phyloP scores from a whole-genome alignment of 1,284 basidiomycete genomes.

The Taiwanofungus camphoratus region DNA sequence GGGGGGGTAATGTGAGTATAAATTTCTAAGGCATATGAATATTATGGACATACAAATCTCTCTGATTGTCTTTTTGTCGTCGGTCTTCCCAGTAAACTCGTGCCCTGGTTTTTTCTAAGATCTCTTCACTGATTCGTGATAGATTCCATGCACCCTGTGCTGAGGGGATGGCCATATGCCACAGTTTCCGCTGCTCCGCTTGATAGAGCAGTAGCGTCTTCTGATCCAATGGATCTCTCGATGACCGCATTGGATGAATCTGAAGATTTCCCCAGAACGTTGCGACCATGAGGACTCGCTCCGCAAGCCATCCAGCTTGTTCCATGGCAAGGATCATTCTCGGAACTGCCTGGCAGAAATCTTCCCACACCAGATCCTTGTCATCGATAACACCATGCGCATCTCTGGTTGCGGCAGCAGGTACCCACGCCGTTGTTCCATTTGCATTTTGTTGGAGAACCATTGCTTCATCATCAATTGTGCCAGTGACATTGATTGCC shows the following conservation, averaged over 20 bases:
- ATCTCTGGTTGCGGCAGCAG: not conserved
- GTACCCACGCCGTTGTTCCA: not conserved
- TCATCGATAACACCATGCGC: not conserved
- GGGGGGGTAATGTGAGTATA: no score
- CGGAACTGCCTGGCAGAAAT: not conserved
- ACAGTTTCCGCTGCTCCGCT: not conserved
- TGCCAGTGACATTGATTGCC: not conserved
- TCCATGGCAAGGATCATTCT: not conserved
- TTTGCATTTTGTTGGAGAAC: not conserved
- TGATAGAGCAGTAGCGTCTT: not conserved
- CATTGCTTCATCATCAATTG: not conserved
- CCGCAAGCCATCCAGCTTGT: slow-evolving; percentile 1
- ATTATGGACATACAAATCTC: not conserved
- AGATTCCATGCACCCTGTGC: not conserved
- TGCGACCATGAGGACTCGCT: not conserved
- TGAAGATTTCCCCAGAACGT: slow-evolving; percentile 7
- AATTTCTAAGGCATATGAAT: no score
- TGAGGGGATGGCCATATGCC: not conserved
- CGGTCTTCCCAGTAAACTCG: not conserved
- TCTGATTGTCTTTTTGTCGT: not conserved
- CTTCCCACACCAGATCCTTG: slow-evolving; percentile 4
- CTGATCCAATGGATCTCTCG: not conserved
- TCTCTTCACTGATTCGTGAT: not conserved
- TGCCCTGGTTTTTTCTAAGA: not conserved
- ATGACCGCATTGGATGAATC: not conserved